Conservation (phyloP, 1,284 basidiomycete species). For the Flammula alnicola region DNA sequence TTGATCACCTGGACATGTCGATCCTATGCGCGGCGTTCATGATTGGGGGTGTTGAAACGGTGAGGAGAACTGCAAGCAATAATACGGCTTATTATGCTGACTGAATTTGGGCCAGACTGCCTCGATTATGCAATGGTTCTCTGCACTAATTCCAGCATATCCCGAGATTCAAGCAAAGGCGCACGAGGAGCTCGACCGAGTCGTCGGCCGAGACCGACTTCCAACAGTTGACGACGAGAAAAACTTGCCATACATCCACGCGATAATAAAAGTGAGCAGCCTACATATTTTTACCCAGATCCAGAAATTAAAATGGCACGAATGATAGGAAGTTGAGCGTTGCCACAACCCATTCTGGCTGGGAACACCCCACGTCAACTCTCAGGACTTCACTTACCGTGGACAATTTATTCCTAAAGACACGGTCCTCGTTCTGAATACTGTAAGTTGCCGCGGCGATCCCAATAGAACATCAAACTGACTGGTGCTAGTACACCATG, state of each 20-base stretch:
- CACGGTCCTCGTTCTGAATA: slow-evolving; percentile 38
- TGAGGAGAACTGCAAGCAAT: slow-evolving; percentile 16
- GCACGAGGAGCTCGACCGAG: slow-evolving; percentile 34
- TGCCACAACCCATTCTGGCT: slow-evolving; percentile 38
- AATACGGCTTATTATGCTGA: not conserved
- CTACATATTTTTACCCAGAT: slow-evolving; percentile 23
- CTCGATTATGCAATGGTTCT: slow-evolving; percentile 41
- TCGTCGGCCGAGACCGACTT: slow-evolving; percentile 39
- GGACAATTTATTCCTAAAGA: slow-evolving; percentile 38
- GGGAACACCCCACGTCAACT: slow-evolving; percentile 36
- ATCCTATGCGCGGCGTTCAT: slow-evolving; percentile 44
- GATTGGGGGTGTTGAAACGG: slow-evolving; percentile 45
- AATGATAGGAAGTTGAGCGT: slow-evolving; percentile 35
- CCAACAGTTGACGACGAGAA: slow-evolving; percentile 44
- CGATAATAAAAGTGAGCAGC: slow-evolving; percentile 31
- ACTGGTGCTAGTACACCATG: slow-evolving; percentile 34
- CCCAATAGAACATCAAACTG: not conserved
- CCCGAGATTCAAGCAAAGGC: slow-evolving; percentile 44
- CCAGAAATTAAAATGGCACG: slow-evolving; percentile 18
- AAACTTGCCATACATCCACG: slow-evolving; percentile 34
- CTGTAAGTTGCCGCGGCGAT: slow-evolving; percentile 18
- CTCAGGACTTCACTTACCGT: slow-evolving; percentile 35
- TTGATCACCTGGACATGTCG: slow-evolving; percentile 40
- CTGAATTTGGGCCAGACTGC: slow-evolving; percentile 29
- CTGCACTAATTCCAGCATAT: slow-evolving; percentile 33